A percentile compares a stretch with the other conserved stretches of the same genome.
These are phyloP conservation scores for Alternaria dauci DNA, from an alignment of 2,329 filamentous ascomycete species.

Conservation along the genomic window DNA sequence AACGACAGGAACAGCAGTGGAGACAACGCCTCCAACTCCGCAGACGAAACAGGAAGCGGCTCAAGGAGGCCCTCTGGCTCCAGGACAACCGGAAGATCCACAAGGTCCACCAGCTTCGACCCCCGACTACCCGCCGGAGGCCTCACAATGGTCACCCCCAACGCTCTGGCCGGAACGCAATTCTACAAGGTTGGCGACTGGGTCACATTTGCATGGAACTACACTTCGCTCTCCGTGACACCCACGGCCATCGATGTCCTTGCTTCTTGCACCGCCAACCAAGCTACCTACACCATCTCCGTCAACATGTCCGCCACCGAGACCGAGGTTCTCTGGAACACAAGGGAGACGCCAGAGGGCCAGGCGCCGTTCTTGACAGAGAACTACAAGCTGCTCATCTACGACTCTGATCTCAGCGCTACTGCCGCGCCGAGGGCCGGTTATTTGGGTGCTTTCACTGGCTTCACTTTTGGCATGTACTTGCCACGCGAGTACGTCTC, in stretches of 20 bases:
- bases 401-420: conserved; percentile 64
- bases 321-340: conserved; percentile 69
- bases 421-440: conserved; percentile 63
- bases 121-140: conserved; percentile 65
- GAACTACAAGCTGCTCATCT: conserved; percentile 70
- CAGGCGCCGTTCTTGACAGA: conserved; percentile 62
- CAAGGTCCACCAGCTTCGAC: conserved; percentile 54
- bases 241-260: conserved; percentile 68
- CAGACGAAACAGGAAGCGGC: conserved; percentile 26
- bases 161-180: conserved; percentile 57
- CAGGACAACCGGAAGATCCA: conserved; percentile 32
- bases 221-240: conserved; percentile 68
- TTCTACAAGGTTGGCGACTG: conserved; percentile 72
- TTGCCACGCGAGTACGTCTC: conserved; percentile 61
- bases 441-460: conserved; percentile 61
- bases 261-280: conserved; percentile 67
- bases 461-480: conserved; percentile 71
- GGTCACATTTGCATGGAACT: conserved; percentile 73
- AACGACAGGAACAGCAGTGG: conserved; percentile 24
- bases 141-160: conserved; percentile 68
- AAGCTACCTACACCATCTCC: conserved; percentile 68
- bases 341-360: conserved; percentile 46
- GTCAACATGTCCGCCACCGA: conserved; percentile 64
- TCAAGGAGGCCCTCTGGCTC: conserved; percentile 32
- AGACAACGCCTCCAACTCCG: conserved; percentile 22